Evolutionary conservation across 768 basidiomycete genomes (phyloP).

Genomic region (Terana coerulea): DNA sequence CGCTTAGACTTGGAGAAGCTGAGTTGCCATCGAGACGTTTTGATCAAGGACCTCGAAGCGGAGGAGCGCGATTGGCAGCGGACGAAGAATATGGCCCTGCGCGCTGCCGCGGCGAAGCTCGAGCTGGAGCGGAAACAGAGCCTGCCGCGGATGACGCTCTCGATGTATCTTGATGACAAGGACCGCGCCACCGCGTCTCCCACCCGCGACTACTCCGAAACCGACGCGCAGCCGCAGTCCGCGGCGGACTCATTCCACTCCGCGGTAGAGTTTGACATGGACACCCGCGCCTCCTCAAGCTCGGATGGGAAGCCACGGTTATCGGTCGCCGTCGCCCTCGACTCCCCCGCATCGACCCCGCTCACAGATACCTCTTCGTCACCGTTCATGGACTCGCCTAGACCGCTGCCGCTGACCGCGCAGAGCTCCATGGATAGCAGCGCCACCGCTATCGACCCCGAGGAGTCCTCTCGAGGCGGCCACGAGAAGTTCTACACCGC

Average conservation of each 20-base stretch:
- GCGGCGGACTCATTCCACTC: slow-evolving; percentile 64
- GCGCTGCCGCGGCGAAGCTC: slow-evolving; percentile 66
- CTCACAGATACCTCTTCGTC: slow-evolving; percentile 2
- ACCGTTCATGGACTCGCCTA: slow-evolving; percentile 14
- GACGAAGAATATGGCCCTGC: slow-evolving; percentile 68
- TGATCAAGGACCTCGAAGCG: slow-evolving; percentile 69
- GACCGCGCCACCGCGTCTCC: slow-evolving; percentile 11
- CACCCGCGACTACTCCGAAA: slow-evolving; percentile 7
- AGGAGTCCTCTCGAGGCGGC: slow-evolving; percentile 8
- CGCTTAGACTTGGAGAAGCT: slow-evolving; percentile 74
- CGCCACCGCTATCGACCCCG: slow-evolving; percentile 11
- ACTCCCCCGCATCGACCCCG: neutral
- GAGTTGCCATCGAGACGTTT: slow-evolving; percentile 70
- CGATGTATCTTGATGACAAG: slow-evolving; percentile 18
- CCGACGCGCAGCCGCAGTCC: slow-evolving; percentile 40
- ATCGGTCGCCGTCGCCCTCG: neutral
- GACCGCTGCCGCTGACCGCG: slow-evolving; percentile 12
- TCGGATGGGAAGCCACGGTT: neutral
- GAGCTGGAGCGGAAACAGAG: slow-evolving; percentile 16
- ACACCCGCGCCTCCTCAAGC: neutral
- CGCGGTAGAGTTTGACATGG: slow-evolving; percentile 42
- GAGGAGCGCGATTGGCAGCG: slow-evolving; percentile 65
- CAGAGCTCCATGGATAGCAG: slow-evolving; percentile 21
- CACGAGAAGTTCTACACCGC: slow-evolving; percentile 47
- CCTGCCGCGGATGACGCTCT: slow-evolving; percentile 19